Evolutionary conservation across 129 eudicot genomes (phyloP).

Genomic region (Helianthus tuberosus): DNA sequence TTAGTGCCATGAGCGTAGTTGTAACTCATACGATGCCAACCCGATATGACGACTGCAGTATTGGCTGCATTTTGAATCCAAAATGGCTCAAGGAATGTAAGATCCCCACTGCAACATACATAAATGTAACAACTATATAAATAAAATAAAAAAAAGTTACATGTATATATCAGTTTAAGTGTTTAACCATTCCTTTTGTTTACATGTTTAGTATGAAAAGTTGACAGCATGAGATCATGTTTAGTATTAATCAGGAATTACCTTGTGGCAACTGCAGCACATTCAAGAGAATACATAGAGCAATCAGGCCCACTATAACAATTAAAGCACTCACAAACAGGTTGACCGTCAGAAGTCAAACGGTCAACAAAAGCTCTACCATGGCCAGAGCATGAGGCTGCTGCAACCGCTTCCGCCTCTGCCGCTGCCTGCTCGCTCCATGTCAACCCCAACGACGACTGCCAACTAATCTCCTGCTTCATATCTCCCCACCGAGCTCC

Average conservation of each 20-base stretch:
- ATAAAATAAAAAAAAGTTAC: no score
- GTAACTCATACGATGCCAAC: background rate
- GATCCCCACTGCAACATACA: background rate
- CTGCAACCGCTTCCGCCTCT: constrained; percentile 12
- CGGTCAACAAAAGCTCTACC: constrained; percentile 11
- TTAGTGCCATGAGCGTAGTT: background rate
- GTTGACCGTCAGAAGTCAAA: background rate
- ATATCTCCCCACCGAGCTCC: background rate
- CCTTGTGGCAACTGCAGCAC: background rate
- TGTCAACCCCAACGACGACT: background rate
- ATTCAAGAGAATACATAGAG: background rate
- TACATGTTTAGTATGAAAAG: no score
- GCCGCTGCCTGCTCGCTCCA: constrained; percentile 14
- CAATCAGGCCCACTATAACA: background rate
- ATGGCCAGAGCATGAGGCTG: constrained; percentile 19
- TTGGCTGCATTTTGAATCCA: background rate
- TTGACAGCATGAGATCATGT: no score
- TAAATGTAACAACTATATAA: no score
- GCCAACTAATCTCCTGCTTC: constrained; percentile 10
- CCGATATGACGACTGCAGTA: background rate
- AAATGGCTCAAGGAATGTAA: background rate
- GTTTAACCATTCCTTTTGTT: no score
- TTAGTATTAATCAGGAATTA: no score
- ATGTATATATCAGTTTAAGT: no score
- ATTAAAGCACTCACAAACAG: constrained; percentile 5